A percentile compares a stretch with the other conserved stretches of the same genome.
phyloP scores from a whole-genome alignment of 805 yeast species.

The Debaryomyces maramus region DNA sequence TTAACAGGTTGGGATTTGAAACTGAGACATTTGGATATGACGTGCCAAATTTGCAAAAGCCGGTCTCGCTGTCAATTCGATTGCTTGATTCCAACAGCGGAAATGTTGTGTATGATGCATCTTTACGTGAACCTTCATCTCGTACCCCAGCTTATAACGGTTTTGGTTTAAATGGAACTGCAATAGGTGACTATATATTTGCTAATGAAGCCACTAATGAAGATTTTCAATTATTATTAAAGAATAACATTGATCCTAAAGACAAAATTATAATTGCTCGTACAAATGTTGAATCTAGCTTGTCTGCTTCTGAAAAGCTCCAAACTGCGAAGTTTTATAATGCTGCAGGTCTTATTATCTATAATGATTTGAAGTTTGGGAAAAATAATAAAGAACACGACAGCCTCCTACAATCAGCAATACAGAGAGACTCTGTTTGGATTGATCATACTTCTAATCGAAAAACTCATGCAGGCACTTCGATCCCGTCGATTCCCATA shows the following conservation, averaged over 20 bases:
- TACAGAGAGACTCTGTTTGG: conserved; percentile 21
- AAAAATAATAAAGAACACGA: conserved; percentile 12
- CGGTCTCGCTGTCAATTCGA: conserved; percentile 26
- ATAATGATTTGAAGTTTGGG: conserved; percentile 10
- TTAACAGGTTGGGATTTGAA: conserved; percentile 29
- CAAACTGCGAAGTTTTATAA: conserved; percentile 25
- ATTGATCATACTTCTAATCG: conserved; percentile 1
- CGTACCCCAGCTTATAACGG: conserved; percentile 32
- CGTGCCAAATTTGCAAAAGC: conserved; percentile 17
- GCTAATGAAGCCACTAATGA: conserved; percentile 30
- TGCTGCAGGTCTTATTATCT: conserved; percentile 25
- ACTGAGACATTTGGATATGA: conserved; percentile 17
- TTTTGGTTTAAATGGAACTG: conserved; percentile 27
- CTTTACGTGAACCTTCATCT: conserved; percentile 21
- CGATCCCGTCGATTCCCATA: conserved; percentile 28
- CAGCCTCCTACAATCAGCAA: conserved; percentile 11
- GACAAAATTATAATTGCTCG: conserved; percentile 31
- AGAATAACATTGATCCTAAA: conserved; percentile 17
- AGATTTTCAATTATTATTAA: conserved; percentile 25
- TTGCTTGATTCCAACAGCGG: conserved; percentile 21
- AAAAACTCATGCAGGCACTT: neutral
- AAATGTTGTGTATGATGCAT: conserved; percentile 26
- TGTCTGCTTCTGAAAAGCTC: conserved; percentile 24
- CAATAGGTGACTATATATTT: conserved; percentile 25
- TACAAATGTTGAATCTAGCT: conserved; percentile 9